These are phyloP conservation scores for Entonaema liquescens DNA, from an alignment of 495 filamentous ascomycete genomes.

Conservation along the genomic window DNA sequence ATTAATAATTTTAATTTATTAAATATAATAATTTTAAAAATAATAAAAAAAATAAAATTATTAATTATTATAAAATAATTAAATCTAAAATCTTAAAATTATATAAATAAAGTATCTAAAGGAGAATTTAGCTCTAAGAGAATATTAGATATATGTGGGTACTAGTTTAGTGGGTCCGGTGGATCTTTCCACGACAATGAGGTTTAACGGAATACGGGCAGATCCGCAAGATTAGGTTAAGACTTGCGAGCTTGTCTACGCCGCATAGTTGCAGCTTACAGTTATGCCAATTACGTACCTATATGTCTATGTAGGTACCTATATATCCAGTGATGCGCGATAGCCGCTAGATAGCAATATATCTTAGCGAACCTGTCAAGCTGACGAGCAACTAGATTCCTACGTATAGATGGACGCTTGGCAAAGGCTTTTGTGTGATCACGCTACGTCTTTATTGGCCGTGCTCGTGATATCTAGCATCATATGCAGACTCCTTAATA, in stretches of 20 bases:
- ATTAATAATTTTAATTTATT: too few relatives aligned
- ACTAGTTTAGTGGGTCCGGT: too few relatives aligned
- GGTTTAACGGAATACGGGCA: not conserved
- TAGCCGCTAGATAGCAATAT: not conserved
- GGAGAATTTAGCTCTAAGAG: too few relatives aligned
- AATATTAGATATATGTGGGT: too few relatives aligned
- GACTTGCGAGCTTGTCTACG: not conserved
- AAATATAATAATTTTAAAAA: too few relatives aligned
- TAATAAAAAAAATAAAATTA: too few relatives aligned
- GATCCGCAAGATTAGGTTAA: not conserved
- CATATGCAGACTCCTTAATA: not conserved
- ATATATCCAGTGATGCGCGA: not conserved
- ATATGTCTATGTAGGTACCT: not conserved
- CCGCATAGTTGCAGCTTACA: not conserved
- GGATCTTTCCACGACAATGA: too few relatives aligned
- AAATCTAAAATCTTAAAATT: too few relatives aligned
- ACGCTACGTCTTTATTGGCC: not conserved
- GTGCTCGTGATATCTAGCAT: not conserved
- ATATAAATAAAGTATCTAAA: too few relatives aligned
- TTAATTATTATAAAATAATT: too few relatives aligned
- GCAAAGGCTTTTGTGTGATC: not conserved
- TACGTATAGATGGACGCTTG: not conserved
- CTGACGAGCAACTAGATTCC: not conserved
- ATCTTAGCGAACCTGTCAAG: not conserved
- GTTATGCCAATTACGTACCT: not conserved